Conservation (phyloP, 1,139 yeast genomes). For the Pneumocystis jirovecii region DNA sequence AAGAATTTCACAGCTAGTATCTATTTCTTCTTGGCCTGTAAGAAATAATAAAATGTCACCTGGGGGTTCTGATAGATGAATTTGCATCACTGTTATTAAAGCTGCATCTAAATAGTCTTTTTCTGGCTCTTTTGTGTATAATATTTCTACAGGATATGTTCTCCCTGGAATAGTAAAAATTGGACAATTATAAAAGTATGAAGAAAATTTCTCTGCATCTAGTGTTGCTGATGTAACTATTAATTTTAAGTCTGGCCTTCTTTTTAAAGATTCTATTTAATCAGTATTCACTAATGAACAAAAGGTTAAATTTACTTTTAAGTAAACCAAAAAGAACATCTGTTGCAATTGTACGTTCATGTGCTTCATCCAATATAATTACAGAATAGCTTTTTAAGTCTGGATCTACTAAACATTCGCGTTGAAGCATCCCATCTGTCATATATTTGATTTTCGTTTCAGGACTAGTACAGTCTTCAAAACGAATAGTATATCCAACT, state of each 20-base stretch:
- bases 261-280: constrained; percentile 37
- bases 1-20: constrained; percentile 67
- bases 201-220: constrained; percentile 68
- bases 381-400: constrained; percentile 59
- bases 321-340: constrained; percentile 79
- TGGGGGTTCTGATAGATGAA: constrained; percentile 55
- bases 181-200: constrained; percentile 68
- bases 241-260: constrained; percentile 61
- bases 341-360: constrained; percentile 86
- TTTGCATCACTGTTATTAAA: constrained; percentile 65
- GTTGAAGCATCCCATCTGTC: constrained; percentile 90
- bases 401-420: constrained; percentile 70
- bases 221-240: constrained; percentile 88
- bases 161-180: constrained; percentile 78
- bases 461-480: constrained; percentile 56
- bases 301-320: constrained; percentile 26
- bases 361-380: constrained; percentile 88
- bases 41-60: constrained; percentile 67
- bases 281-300: not conserved
- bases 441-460: constrained; percentile 65
- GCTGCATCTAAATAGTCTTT: constrained; percentile 73
- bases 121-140: constrained; percentile 68
- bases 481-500: constrained; percentile 79
- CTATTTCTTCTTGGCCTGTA: constrained; percentile 90
- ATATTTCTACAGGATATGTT: constrained; percentile 72